A percentile compares a stretch with the other conserved stretches of the same genome.
Evolutionary conservation across 2,329 filamentous ascomycete species (phyloP).

Genomic region (Sordariomycetes sp.): DNA sequence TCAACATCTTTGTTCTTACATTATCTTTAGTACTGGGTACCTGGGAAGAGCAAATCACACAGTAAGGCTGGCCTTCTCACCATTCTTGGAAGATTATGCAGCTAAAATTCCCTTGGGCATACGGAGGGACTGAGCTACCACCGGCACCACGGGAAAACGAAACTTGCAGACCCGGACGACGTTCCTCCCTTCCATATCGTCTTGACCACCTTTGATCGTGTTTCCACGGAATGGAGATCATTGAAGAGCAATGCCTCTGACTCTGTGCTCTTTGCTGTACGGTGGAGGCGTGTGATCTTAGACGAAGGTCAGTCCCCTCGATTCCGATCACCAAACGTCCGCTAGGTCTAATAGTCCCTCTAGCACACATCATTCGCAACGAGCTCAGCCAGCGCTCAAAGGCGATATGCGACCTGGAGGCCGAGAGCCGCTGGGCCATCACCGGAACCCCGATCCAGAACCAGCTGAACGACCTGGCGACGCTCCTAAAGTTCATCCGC

Average conservation of each 20-base stretch:
- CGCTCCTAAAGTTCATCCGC: constrained; percentile 30
- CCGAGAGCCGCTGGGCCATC: constrained; percentile 30
- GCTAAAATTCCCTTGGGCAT: background rate
- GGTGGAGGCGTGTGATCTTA: constrained; percentile 27
- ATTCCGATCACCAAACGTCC: background rate
- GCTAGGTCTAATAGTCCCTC: background rate
- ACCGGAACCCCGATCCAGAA: constrained; percentile 41
- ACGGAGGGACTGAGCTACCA: background rate
- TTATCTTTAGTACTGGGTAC: background rate
- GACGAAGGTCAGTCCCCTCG: constrained; percentile 21
- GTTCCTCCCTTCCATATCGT: background rate
- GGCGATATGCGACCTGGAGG: constrained; percentile 24
- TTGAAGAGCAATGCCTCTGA: background rate
- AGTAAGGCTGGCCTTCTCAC: background rate
- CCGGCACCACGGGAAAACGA: background rate
- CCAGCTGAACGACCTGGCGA: constrained; percentile 25
- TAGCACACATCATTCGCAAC: constrained; percentile 29
- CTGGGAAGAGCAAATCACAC: background rate
- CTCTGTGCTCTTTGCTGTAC: constrained; percentile 18
- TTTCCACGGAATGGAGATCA: constrained; percentile 22
- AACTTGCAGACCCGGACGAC: background rate
- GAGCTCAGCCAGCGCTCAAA: constrained; percentile 17
- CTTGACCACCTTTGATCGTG: background rate
- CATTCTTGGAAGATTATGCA: background rate
- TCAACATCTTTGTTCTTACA: background rate